Base-by-base conservation (phyloP, 1,139 yeast species). In the Magnusiomyces tetraspermus region DNA sequence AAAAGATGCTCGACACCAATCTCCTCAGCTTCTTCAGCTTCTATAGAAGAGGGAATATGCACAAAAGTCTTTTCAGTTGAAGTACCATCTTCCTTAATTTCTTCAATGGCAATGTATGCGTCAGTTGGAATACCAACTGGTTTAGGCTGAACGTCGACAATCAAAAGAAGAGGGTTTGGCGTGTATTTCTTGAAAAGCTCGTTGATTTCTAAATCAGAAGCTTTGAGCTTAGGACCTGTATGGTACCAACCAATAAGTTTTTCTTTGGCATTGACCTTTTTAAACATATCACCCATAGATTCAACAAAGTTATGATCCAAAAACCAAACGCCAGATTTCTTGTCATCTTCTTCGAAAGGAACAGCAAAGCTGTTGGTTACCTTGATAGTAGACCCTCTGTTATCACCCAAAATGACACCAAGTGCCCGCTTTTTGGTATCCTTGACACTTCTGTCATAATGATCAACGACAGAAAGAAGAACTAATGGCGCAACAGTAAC, bases 1-100 rank as follows among this genome's bases (percentile, higher is more conserved):
- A 94, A 73, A 57, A 94, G 72, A 66, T 94, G 99, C 67, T 94
- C 99, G 10, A 94, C 99, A 58, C 98, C 98, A 61, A 94, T 94
- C 70, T 94, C 99, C 71, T 94, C 98, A 2, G 98, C 98, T 68
- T 94, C 98, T 67, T 94, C 98, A 2, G 99, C 99, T 66, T 88
- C 95, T 59, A 94, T 89, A 33, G 81, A 76, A 15, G 96, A 86
- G 15, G 97, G 96, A 43, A 90, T 83, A 69, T 94, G 98, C 42
- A 88, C 81, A 72, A 92, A 92, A 1, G 97, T 90, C 70, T 83
- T 83, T 65, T 89, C 96, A 2, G 96, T 87, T 2, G 92, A 82
- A 1, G 96, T 80, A n/a, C 98, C 98, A 69, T 90, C 97, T 63
- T 89, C 94, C 66, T 89, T 90, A 58, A 92, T 87, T 71, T 92